Base-by-base conservation (phyloP, 352 stramenopile genomes). In the Phytopythium boreale region DNA sequence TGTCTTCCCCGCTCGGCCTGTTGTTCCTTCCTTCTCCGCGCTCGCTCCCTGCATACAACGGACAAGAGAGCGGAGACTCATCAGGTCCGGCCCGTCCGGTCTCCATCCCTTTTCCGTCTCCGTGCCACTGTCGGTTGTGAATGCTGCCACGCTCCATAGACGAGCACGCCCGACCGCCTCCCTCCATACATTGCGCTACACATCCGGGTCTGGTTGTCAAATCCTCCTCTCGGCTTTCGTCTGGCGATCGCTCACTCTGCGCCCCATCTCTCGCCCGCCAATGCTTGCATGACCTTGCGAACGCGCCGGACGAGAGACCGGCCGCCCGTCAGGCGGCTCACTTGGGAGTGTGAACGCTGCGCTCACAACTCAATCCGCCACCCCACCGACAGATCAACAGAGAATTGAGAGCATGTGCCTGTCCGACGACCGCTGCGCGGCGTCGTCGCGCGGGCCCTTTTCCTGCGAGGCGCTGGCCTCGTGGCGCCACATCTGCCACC, bases 401-500 rank as follows among this genome's bases (percentile, higher is more conserved):
- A 34, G 12, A 44, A 20, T 6, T 7, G 37, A 44, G 6, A 11
- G 41, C 3, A 52, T 52, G 37, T 41, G 37, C 24, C 9, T 2
- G 1, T n/a, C 24, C 14, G 24, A 51, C 9, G 36, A 61, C 8
- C 56, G 15, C 11, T n/a, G n/a, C 29, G 29, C 4, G 29, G 29
- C 29, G 29, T 34, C 17, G n/a, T 24, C 52, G 61, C 19, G 29
- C 41, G 59, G 29, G 14, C 26, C 31, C 27, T 71, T 70, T 56
- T 62, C 63, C 17, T 41, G 41, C 26, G 56, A 59, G 50, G 63
- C 56, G 27, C 43, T 82, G 14, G 52, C 64, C 15, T 64, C 67
- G 19, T 82, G 75, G 75, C 66, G 66, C 29, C 43, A 71, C 19
- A 64, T 72, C 17, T 73, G 69, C 11, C 69, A 68, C 31, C 57